Evolutionary conservation across 306 rosid genomes (phyloP), one percentile per base, ranked within the genome.

Genomic region (Argentina anserina): DNA sequence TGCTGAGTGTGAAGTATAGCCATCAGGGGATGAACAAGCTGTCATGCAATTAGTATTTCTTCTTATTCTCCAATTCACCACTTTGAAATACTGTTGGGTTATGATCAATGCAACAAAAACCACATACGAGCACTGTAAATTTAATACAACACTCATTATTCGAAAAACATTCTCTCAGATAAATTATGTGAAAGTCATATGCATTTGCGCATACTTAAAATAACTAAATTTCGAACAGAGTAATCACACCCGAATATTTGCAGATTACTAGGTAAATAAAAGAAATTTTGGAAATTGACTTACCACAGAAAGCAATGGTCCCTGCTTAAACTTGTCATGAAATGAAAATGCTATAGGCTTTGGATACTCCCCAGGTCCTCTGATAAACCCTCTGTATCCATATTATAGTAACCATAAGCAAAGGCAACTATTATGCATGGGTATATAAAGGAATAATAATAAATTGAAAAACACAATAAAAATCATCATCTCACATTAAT

Each of bases 321-420:
- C 98, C 74, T 90, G 93, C 82, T 93, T 91, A 79, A 93, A 88
- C 84, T 86, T 90, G 75, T 86, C 85, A 52, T 93, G 90, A 76
- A 91, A 91, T 60, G 97, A 86, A 84, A 91, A 87, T 58, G 96
- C 76, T 43, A 85, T 49, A 42, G 98, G 91, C 84, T 81, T 91
- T 71, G 98, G 88, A 81, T 79, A 58, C 56, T 91, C 92, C 75
- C 98, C 98, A 12, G 98, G 98, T 49, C 98, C 98, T 86, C 98
- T 89, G 76, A 93, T 84, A 78, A 93, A 93, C 52, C 98, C 98
- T 74, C 98, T 93, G 81, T 43, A 81, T 61, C 67, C 72, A 79
- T 10, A 41, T 41, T n/a, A 78, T 10, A 61, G 60, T 13, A 66
- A 53, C 28, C 46, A 45, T 28, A n/a, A 79, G 74, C 56, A 23